These are phyloP conservation scores for Taphrina flavorubra DNA, from an alignment of 1,139 yeast genomes.

Conservation along the genomic window DNA sequence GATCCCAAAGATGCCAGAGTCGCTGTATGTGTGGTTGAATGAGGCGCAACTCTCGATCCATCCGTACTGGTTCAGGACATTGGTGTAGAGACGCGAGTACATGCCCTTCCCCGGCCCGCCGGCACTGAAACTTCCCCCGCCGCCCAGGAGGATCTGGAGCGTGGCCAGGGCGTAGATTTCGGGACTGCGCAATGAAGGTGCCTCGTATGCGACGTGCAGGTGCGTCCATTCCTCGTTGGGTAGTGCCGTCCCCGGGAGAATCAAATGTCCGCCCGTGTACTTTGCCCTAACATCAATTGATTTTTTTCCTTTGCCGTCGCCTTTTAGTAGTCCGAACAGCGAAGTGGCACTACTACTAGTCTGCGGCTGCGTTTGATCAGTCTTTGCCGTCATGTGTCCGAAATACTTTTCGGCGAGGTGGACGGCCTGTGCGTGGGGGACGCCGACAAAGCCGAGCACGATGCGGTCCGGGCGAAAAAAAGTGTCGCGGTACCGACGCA, in stretches of 20 bases:
- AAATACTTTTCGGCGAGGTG: conserved; percentile 67
- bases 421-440: conserved; percentile 72
- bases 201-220: conserved; percentile 86
- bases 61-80: conserved; percentile 88
- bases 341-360: background rate
- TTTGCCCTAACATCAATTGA: conserved; percentile 42
- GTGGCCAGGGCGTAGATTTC: conserved; percentile 92
- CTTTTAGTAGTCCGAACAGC: conserved; percentile 5
- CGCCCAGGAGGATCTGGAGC: conserved; percentile 90
- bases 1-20: conserved; percentile 90
- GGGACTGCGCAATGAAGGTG: conserved; percentile 79
- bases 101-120: conserved; percentile 99
- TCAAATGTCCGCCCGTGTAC: conserved; percentile 81
- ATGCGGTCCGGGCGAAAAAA: conserved; percentile 81
- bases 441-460: conserved; percentile 89
- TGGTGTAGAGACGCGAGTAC: conserved; percentile 91
- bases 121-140: conserved; percentile 96
- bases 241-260: conserved; percentile 57
- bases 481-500: conserved; percentile 66
- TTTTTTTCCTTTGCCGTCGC: background rate
- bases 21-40: conserved; percentile 88
- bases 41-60: conserved; percentile 87
- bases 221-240: conserved; percentile 68
- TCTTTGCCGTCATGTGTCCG: conserved; percentile 52
- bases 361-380: conserved; percentile 2